Conservation (phyloP, 306 rosid genomes). For the Cotoneaster glaucophyllus region DNA sequence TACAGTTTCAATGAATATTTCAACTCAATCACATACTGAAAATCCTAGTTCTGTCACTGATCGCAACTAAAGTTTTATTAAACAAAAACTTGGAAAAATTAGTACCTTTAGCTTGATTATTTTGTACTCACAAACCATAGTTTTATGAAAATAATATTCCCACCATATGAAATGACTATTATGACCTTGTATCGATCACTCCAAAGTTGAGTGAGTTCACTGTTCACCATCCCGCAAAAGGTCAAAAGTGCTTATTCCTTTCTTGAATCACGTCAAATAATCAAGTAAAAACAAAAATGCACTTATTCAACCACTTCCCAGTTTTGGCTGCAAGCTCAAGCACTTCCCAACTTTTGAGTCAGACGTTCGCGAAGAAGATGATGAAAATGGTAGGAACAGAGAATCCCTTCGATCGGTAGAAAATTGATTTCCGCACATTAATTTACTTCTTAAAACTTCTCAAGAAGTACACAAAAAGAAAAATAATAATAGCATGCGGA, state of each 20-base stretch:
- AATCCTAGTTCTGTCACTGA: too few species aligned
- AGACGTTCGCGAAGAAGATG: neutral
- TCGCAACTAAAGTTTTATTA: neutral
- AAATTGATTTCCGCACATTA: neutral
- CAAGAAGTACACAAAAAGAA: rapidly evolving
- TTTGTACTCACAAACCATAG: too few species aligned
- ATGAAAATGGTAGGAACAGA: neutral
- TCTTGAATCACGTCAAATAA: too few species aligned
- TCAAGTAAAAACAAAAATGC: neutral
- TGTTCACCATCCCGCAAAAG: neutral
- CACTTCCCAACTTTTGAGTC: too few species aligned
- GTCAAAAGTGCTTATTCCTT: neutral
- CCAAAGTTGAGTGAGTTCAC: neutral
- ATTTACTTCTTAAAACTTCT: too few species aligned
- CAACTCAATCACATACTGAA: too few species aligned
- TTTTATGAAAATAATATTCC: too few species aligned
- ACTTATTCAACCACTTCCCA: neutral
- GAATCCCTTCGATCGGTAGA: neutral
- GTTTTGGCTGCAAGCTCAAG: too few species aligned
- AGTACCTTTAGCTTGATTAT: too few species aligned
- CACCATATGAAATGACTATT: too few species aligned
- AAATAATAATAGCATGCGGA: too few species aligned
- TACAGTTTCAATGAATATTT: too few species aligned
- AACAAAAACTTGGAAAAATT: neutral
- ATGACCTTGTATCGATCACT: neutral